Base-by-base conservation (phyloP, 352 stramenopile genomes). In the Phytophthora tubulina region DNA sequence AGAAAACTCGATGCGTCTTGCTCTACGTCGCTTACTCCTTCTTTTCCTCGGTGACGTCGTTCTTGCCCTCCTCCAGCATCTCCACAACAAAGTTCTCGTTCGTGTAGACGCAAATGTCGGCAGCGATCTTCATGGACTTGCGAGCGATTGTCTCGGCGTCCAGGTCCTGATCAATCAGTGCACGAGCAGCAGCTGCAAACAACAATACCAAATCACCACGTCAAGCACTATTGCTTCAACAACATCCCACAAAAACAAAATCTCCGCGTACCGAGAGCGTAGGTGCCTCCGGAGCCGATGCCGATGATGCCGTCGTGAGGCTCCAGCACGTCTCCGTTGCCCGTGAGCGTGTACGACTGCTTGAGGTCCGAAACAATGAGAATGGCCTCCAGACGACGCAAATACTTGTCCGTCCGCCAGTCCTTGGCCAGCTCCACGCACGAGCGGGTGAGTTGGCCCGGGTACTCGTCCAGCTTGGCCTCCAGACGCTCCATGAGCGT, bases 361-460 rank as follows among this genome's bases (percentile, higher is more conserved):
- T 97, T 98, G 63, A 84, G 88, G 87, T 99, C 97, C 31, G 96
- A 96, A 3, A 99, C 97, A 46, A 99, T 96, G 48, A 98, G 72
- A 35, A 94, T 93, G 15, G 91, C 88, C 71, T 99, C 97, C 27
- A 99, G 85, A 60, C 91, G 85, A 68, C 97, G 88, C 60, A 99
- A 80, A 78, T 99, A 99, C 82, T 99, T 99, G 82, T 99, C 97
- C 64, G 97, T 99, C 70, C 98, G 88, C 98, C 98, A 99, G 39
- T 90, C 96, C 81, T 99, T 99, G 49, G 97, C 98, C n/a, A 99
- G 83, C 76, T 99, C 97, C 21, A 99, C 97, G 80, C 97, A 99
- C 14, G 93, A 94, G 64, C 97, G 90, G 33, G 93, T 96, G 39
- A 99, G 83, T 76, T 99, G 98, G 33, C 97, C 97, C 27, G 96